phyloP scores from a whole-genome alignment of 2,329 filamentous ascomycete species.

The Hypoxylon sp. region DNA sequence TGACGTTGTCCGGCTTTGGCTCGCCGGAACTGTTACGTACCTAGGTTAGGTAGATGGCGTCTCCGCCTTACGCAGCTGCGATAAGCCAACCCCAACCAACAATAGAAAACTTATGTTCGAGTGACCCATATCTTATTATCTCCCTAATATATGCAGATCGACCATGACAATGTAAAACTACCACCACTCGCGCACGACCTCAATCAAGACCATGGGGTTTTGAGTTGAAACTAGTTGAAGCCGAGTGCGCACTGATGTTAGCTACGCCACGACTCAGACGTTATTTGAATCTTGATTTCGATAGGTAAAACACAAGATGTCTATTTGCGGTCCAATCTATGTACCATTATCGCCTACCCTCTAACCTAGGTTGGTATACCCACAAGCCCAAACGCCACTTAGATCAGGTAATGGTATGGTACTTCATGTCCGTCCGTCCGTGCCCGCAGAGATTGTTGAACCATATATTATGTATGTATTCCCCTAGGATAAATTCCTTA shows the following conservation, averaged over 20 bases:
- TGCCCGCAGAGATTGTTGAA: conserved; percentile 1
- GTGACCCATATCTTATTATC: background rate
- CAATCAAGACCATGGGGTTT: background rate
- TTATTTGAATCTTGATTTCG: conserved; percentile 13
- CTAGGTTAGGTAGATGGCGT: conserved; percentile 27
- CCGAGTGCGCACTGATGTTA: background rate
- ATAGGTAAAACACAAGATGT: conserved; percentile 9
- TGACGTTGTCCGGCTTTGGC: conserved; percentile 13
- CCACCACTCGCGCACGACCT: background rate
- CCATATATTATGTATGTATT: conserved; percentile 1
- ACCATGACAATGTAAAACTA: background rate
- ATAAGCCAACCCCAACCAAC: conserved; percentile 27
- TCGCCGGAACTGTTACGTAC: conserved; percentile 1
- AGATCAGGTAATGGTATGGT: conserved; percentile 7
- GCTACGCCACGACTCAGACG: background rate
- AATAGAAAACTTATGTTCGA: conserved; percentile 35
- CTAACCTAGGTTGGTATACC: background rate
- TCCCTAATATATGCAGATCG: background rate
- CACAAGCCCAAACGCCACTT: conserved; percentile 12
- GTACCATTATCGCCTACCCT: background rate
- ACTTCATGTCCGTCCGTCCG: conserved; percentile 3
- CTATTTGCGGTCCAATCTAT: conserved; percentile 32
- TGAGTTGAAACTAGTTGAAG: background rate
- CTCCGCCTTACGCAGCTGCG: conserved; percentile 21
- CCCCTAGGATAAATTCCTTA: background rate